Percentiles rank a stretch among this genome's conserved stretches.
phyloP scores from a whole-genome alignment of 2,329 filamentous ascomycete genomes.

The Pseudogymnoascus destructans region DNA sequence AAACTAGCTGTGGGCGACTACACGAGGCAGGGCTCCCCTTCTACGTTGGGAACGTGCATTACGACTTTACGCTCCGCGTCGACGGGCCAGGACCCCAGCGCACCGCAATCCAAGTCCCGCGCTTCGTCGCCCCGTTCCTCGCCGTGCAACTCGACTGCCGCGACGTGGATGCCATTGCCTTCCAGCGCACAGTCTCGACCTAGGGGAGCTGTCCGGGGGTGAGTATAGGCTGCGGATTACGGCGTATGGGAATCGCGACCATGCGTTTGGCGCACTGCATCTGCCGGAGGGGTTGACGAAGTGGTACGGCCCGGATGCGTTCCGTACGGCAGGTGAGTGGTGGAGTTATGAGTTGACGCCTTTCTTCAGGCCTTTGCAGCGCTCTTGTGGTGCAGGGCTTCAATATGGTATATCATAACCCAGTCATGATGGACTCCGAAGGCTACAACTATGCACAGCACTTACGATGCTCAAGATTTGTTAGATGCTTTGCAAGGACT shows the following conservation, averaged over 20 bases:
- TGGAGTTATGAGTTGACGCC: background rate
- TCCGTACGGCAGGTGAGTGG: background rate
- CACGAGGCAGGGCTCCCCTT: conserved; percentile 21
- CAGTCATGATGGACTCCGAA: background rate
- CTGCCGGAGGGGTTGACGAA: conserved; percentile 17
- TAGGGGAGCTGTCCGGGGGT: conserved; percentile 15
- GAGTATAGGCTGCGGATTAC: conserved; percentile 18
- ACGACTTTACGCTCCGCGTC: conserved; percentile 14
- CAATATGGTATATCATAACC: background rate
- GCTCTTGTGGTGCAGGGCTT: background rate
- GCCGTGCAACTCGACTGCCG: conserved; percentile 12
- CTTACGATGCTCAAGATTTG: background rate
- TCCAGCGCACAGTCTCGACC: conserved; percentile 18
- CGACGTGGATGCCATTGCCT: conserved; percentile 19
- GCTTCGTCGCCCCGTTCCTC: conserved; percentile 21
- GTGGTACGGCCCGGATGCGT: conserved; percentile 18
- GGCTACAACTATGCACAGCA: background rate
- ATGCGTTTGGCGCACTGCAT: conserved; percentile 23
- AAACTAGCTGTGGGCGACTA: conserved; percentile 22
- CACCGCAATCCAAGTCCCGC: conserved; percentile 13
- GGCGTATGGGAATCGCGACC: conserved; percentile 23
- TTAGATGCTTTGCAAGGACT: background rate
- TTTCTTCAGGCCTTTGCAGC: background rate
- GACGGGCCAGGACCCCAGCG: background rate
- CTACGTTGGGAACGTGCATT: conserved; percentile 23